Base-by-base conservation (phyloP, 2,329 filamentous ascomycete species). In the Alternaria triticimaculans region DNA sequence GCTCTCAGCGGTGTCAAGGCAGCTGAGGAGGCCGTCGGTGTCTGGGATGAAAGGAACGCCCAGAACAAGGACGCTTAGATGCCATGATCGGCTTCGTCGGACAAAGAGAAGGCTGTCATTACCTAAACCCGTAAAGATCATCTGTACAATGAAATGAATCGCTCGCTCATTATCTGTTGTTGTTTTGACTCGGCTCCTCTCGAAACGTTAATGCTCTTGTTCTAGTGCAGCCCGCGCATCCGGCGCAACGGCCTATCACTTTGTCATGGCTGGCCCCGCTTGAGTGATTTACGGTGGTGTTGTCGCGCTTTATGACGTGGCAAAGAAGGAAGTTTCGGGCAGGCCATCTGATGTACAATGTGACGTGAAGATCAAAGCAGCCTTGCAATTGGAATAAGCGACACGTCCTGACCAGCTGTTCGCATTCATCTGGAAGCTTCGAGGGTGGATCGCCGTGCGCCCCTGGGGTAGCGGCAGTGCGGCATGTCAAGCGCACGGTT, bases 1-100 rank as follows among this genome's bases (percentile, higher is more conserved):
- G 92, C 88, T 20, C 86, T 97, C 43, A 91, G 87, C 61, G 94
- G 94, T 70, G 91, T 97, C 76, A 97, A 96, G 87, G 94, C 94
- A 74, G 94, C 94, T 10, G 93, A 97, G 83, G 93, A 95, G 82
- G 92, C 91, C 0, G 83, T 96, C 68, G 88, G 86, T 70, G 86
- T 96, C 61, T 94, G 93, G 72, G 92, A 96, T 41, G 81, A 88
- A 71, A 89, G 93, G 72, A 91, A 92, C 87, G 87, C 87, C 73
- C 88, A 96, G 85, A 94, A 94, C 74, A 87, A 85, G n/a, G 81
- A 87, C 79, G 74, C 57, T 25, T 71, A 48, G 58, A 56, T 33
- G 51, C 12, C 54, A 28, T 11, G 25, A n/a, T 30, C 15, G 14
- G 30, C 54, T 45, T 28, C 25, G 11, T 25, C 14, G 23, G 23